Percentiles rank a stretch among this genome's conserved stretches.
phyloP scores from a whole-genome alignment of 2,329 filamentous ascomycete species.

The Tolypocladium sp. region DNA sequence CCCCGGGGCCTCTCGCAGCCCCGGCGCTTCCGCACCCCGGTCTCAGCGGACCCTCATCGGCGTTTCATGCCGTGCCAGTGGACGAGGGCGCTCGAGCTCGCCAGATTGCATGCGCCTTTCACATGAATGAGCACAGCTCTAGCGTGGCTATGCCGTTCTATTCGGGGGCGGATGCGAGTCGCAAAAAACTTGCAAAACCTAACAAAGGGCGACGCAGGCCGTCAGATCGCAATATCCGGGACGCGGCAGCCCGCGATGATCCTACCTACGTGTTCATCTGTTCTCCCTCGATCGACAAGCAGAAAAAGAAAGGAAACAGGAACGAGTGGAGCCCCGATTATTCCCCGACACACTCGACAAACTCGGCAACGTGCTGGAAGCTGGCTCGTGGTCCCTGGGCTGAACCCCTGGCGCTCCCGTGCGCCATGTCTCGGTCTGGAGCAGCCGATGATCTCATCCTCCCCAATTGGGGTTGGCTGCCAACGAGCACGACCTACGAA shows the following conservation, averaged over 20 bases:
- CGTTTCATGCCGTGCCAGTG: constrained; percentile 1
- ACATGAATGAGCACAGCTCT: not conserved
- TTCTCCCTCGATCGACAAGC: not conserved
- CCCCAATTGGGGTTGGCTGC: not conserved
- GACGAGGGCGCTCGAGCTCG: not conserved
- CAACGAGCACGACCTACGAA: not conserved
- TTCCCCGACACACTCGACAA: not conserved
- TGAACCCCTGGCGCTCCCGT: not conserved
- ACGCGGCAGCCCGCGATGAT: no score
- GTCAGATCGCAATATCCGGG: no score
- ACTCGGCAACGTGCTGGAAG: not conserved
- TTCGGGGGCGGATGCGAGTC: not conserved
- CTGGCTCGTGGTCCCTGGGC: not conserved
- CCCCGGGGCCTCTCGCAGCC: not conserved
- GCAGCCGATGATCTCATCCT: not conserved
- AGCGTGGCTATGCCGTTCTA: not conserved
- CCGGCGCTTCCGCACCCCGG: not conserved
- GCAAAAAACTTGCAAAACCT: not conserved
- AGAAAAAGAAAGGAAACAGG: not conserved
- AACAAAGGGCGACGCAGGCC: no score
- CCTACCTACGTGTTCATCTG: not conserved
- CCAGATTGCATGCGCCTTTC: not conserved
- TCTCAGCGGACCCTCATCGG: not conserved
- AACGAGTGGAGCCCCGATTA: not conserved
- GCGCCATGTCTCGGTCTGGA: not conserved